A percentile compares a stretch with the other conserved stretches of the same genome.
Conservation (phyloP, 805 yeast genomes). For the Dipodascus albidus region DNA sequence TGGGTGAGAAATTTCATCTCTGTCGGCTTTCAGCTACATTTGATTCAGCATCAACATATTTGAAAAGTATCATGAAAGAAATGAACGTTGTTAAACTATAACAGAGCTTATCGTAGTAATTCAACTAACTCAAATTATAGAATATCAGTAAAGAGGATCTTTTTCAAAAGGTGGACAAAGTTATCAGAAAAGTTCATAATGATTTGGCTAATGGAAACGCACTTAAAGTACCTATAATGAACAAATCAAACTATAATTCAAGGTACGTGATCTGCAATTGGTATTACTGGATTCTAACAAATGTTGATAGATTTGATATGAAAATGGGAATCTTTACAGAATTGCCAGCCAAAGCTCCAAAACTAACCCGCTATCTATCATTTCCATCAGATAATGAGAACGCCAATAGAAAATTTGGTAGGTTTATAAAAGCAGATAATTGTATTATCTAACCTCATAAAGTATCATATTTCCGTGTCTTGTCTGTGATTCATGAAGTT, state of each 20-base stretch:
- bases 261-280: background rate
- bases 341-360: background rate
- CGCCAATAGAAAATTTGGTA: background rate
- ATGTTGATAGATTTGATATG: background rate
- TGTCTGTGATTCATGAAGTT: conserved; percentile 12
- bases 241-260: background rate
- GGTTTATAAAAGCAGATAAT: background rate
- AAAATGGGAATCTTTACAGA: conserved; percentile 1
- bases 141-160: background rate
- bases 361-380: background rate
- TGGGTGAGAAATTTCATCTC: too few species aligned
- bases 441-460: conserved; percentile 3
- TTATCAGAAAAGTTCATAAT: background rate
- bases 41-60: too few species aligned
- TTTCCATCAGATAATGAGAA: background rate
- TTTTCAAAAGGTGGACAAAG: background rate
- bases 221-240: background rate
- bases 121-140: background rate
- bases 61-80: too few species aligned
- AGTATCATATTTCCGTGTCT: conserved; percentile 7
- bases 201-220: background rate
- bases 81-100: too few species aligned
- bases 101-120: too few species aligned
- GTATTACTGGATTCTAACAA: background rate
- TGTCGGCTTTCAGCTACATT: too few species aligned